Base-by-base conservation (phyloP, 495 filamentous ascomycete species). In the Aspergillus diversus region DNA sequence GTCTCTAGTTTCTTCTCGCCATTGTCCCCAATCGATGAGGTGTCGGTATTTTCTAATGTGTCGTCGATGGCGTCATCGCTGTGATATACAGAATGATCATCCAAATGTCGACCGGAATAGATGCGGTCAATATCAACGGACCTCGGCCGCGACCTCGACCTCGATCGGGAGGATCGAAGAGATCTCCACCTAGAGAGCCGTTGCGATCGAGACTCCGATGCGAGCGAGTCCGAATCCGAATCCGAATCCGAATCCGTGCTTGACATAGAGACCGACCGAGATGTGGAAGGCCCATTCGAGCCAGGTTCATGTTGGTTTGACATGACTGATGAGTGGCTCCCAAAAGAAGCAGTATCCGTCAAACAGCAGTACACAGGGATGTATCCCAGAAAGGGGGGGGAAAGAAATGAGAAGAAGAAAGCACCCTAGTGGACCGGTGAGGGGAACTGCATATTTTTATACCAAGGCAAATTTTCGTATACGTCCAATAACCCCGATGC, bases 221-320 rank as follows among this genome's bases (percentile, higher is more conserved):
- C 49, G 21, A 31, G 21, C 5, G 58, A 56, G 4, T 59, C 63
- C 3, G 66, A 60, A 51, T 66, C 59, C 7, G 65, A 58, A 47
- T 59, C 63, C 3, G 66, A 60, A 51, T 66, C 59, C 7, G 65
- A 58, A 47, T 66, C 59, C 8, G 65, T 60, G 54, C 52, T 66
- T 21, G 63, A 67, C 9, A 49, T 31, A 16, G 66, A 67, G 5
- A 43, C 50, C 48, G 68, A 65, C 11, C 57, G 52, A 39, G 65
- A 49, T 33, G 49, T 63, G 43, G 48, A 86, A 89, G 59, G 93
- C 74, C 90, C 91, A 93, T 67, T n/a, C 16, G 33, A 33, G 9
- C 33, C 47, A 16, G 39, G 21, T 34, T 56, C 43, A 56, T 56
- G 42, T 15, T 50, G 55, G 6, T 50, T 58, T 43, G 31, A 12